These are phyloP conservation scores for Cystobasidium tubakii DNA, from an alignment of 768 basidiomycete genomes.

Conservation along the genomic window DNA sequence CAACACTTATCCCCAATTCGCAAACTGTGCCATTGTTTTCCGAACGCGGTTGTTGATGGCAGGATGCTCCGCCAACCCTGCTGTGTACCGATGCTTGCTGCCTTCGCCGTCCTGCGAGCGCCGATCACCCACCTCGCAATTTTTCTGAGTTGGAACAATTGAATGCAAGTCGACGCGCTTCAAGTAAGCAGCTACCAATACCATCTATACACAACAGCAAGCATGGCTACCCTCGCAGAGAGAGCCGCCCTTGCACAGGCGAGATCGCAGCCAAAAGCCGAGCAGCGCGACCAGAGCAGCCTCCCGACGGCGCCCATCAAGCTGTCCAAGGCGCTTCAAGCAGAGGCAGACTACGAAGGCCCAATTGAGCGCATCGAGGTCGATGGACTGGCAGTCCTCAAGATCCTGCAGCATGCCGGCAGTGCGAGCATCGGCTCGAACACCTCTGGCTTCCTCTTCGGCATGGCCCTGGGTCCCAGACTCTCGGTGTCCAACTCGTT, in stretches of 20 bases:
- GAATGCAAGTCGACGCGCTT: neutral
- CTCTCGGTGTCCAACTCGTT: conserved; percentile 44
- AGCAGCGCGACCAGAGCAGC: neutral
- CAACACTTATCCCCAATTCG: no score
- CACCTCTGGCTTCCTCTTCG: conserved; percentile 45
- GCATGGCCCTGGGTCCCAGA: conserved; percentile 42
- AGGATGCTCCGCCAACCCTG: no score
- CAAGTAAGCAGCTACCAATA: neutral
- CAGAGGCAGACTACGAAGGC: conserved; percentile 30
- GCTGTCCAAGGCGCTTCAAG: conserved; percentile 32
- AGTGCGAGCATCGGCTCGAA: conserved; percentile 40
- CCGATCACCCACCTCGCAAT: neutral
- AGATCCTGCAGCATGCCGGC: conserved; percentile 47
- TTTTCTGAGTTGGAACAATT: neutral
- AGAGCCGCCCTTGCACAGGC: conserved; percentile 25
- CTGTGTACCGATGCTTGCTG: neutral
- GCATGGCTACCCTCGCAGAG: conserved; percentile 25
- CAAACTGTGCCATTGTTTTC: no score
- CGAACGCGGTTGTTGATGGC: no score
- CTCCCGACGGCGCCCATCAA: conserved; percentile 23
- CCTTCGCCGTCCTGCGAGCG: neutral
- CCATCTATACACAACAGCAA: neutral
- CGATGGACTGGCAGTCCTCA: conserved; percentile 43
- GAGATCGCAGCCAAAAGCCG: conserved; percentile 12
- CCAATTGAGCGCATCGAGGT: conserved; percentile 34